Conservation (phyloP, 257 asterid species). For the Vinca minor region DNA sequence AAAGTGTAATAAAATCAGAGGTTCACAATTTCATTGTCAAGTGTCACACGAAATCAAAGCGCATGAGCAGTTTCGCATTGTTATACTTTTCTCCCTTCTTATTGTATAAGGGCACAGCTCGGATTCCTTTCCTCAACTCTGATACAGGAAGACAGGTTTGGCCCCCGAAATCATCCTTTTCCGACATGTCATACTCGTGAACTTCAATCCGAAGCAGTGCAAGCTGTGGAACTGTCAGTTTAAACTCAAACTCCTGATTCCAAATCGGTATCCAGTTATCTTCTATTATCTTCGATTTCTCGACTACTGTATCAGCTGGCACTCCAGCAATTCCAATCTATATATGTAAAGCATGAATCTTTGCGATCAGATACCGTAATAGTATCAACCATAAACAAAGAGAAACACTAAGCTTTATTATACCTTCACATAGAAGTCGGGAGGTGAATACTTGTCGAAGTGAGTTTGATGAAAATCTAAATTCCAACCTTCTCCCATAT, state of each 20-base stretch:
- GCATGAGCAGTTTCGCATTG: slow-evolving; percentile 53
- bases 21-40: no score
- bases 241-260: slow-evolving; percentile 63
- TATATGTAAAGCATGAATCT: neutral
- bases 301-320: slow-evolving; percentile 40
- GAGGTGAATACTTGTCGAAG: slow-evolving; percentile 67
- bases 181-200: slow-evolving; percentile 66
- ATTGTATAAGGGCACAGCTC: slow-evolving; percentile 52
- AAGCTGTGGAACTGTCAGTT: slow-evolving; percentile 51
- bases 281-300: slow-evolving; percentile 42
- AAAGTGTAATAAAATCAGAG: no score
- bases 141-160: slow-evolving; percentile 79
- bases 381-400: no score
- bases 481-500: slow-evolving; percentile 78
- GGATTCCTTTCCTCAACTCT: slow-evolving; percentile 60
- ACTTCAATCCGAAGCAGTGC: slow-evolving; percentile 76
- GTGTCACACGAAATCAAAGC: slow-evolving; percentile 37
- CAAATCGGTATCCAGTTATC: slow-evolving; percentile 78
- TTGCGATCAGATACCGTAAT: no score
- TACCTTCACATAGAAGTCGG: slow-evolving; percentile 86
- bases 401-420: no score
- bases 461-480: slow-evolving; percentile 59
- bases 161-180: slow-evolving; percentile 83
- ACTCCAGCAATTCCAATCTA: slow-evolving; percentile 82
- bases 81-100: slow-evolving; percentile 60